Evolutionary conservation across 2,329 filamentous ascomycete species (phyloP), one percentile per base, ranked within the genome.

Genomic region (Botrytis galanthina): DNA sequence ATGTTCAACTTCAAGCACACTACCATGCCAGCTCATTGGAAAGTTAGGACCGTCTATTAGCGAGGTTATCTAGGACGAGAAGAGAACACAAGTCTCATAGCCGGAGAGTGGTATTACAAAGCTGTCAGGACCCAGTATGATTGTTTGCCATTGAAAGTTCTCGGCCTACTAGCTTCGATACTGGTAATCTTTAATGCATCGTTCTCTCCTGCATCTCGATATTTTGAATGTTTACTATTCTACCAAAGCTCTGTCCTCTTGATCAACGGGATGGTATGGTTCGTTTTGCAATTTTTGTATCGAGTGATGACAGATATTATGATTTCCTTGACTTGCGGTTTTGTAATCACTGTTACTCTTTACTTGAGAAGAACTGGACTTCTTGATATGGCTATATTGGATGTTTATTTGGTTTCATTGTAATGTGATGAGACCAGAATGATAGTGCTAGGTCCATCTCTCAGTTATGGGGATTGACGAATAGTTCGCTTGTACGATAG

Each of bases 191-290:
- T 18, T 4, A 5, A 29, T 16, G 6, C 7, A 57, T 18, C 3
- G 1, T 4, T 29, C 0, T 57, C 3, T 18, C 6, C n/a, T 0
- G n/a, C 14, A 29, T 29, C 14, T 29, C 6, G 1, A 57, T 16
- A 18, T 18, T 9, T 54, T 8, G 51, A 29, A 18, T 29, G 5
- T 7, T 54, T 29, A 54, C n/a, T 54, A 8, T 29, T 54, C n/a
- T 29, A 18, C 6, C n/a, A 8, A 29, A 7, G 2, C n/a, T n/a
- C n/a, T 29, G 14, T 29, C n/a, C 4, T 54, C 14, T 54, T 54
- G 26, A 10, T 29, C 14, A 29, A n/a, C 29, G 12, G 4, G 12
- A 26, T 4, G 4, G 16, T 16, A 54, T 14, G n/a, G 2, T 29
- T n/a, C 26, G 12, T 51, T 10, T 51, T 51, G 48, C 48, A 14